These are phyloP conservation scores for Capsicum chinense DNA, from an alignment of 257 asterid species.

Conservation along the genomic window DNA sequence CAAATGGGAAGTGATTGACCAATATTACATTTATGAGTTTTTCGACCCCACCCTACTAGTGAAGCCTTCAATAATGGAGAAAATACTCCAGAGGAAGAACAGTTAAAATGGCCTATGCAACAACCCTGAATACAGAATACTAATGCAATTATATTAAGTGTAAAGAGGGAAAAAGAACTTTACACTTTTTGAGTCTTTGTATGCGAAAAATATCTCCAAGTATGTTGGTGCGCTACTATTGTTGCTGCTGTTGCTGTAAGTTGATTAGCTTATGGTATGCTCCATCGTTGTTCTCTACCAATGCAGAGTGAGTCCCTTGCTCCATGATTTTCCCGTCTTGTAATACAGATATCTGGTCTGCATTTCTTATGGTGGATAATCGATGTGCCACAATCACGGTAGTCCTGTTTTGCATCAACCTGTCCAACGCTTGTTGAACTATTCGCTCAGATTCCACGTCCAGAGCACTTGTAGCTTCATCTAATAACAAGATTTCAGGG, in stretches of 20 bases:
- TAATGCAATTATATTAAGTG: background rate
- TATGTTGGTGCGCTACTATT: conserved; percentile 31
- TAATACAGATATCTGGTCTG: conserved; percentile 72
- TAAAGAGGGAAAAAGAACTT: background rate
- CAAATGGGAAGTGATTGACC: background rate
- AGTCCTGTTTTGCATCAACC: conserved; percentile 77
- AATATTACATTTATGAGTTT: background rate
- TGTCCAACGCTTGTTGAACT: conserved; percentile 72
- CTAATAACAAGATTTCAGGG: conserved; percentile 74
- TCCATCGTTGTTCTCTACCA: conserved; percentile 70
- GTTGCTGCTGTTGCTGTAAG: conserved; percentile 63
- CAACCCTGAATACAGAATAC: background rate
- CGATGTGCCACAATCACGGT: conserved; percentile 78
- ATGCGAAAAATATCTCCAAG: conserved; percentile 15
- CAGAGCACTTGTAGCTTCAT: conserved; percentile 84
- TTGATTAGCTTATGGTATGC: conserved; percentile 69
- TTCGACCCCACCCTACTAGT: background rate
- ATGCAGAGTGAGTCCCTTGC: conserved; percentile 73
- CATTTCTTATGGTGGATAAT: conserved; percentile 66
- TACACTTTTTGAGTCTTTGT: conserved; percentile 15
- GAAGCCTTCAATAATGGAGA: background rate
- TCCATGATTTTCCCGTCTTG: conserved; percentile 83
- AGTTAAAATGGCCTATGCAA: conserved; percentile 1
- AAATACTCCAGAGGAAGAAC: conserved; percentile 14
- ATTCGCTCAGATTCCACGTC: conserved; percentile 77